These are phyloP conservation scores for Alternaria tenuissima DNA, from an alignment of 2,329 filamentous ascomycete genomes.

Conservation along the genomic window DNA sequence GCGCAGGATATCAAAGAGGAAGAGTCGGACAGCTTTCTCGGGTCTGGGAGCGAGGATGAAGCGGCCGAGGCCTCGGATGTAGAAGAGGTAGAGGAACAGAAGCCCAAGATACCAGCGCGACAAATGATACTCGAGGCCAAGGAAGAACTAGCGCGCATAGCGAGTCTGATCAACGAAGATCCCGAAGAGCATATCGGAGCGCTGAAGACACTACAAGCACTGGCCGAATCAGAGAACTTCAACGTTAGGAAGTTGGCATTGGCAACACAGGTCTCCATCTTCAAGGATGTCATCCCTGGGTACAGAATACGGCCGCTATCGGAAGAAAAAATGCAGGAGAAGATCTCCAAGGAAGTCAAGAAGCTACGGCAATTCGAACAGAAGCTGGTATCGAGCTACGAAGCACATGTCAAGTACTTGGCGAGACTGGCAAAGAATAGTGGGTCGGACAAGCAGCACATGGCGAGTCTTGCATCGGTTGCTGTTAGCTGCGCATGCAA, in stretches of 20 bases:
- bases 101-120: slow-evolving; percentile 73
- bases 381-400: slow-evolving; percentile 83
- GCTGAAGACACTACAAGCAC: slow-evolving; percentile 78
- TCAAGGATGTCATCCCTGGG: slow-evolving; percentile 95
- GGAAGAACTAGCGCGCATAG: slow-evolving; percentile 88
- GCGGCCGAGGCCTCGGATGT: slow-evolving; percentile 56
- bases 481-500: slow-evolving; percentile 87
- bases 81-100: slow-evolving; percentile 56
- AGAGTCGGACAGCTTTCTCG: slow-evolving; percentile 70
- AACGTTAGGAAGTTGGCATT: slow-evolving; percentile 86
- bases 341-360: slow-evolving; percentile 91
- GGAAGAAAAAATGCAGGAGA: slow-evolving; percentile 77
- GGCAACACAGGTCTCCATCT: slow-evolving; percentile 86
- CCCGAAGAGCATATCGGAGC: slow-evolving; percentile 87
- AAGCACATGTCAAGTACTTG: slow-evolving; percentile 81
- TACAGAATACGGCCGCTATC: slow-evolving; percentile 87
- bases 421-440: slow-evolving; percentile 69
- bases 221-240: slow-evolving; percentile 73
- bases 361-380: slow-evolving; percentile 86
- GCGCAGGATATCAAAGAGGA: slow-evolving; percentile 59
- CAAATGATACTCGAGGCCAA: slow-evolving; percentile 88
- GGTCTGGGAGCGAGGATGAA: slow-evolving; percentile 62
- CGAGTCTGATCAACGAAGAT: slow-evolving; percentile 83
- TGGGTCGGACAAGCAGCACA: slow-evolving; percentile 53
- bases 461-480: slow-evolving; percentile 68